Percentiles rank a stretch among this genome's conserved stretches.
Evolutionary conservation across 805 yeast genomes (phyloP).

Genomic region (Wickerhamiella lipophila): DNA sequence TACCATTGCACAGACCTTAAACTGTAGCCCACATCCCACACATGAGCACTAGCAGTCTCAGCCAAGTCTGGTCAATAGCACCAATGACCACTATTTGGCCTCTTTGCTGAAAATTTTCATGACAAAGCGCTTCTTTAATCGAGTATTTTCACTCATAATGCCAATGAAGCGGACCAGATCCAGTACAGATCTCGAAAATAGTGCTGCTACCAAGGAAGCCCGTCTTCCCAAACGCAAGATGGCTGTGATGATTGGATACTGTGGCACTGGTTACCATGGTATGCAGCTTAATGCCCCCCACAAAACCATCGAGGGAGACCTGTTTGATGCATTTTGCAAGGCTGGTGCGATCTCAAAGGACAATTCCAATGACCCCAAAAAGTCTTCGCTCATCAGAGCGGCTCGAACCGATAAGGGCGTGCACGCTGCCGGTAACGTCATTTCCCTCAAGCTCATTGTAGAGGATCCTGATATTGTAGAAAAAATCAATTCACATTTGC

Average conservation of each 20-base stretch:
- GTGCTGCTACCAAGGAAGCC: slow-evolving; percentile 3
- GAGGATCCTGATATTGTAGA: slow-evolving; percentile 65
- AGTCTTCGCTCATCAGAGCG: slow-evolving; percentile 55
- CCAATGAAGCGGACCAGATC: slow-evolving; percentile 3
- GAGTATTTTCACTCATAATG: slow-evolving; percentile 5
- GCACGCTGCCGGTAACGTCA: slow-evolving; percentile 91
- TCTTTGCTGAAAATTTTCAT: not conserved
- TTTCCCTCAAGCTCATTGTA: slow-evolving; percentile 68
- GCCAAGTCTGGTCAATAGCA: too few species aligned
- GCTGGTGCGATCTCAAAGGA: slow-evolving; percentile 84
- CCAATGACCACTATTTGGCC: not conserved
- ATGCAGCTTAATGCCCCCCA: slow-evolving; percentile 87
- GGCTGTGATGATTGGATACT: slow-evolving; percentile 82
- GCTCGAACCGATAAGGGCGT: slow-evolving; percentile 88
- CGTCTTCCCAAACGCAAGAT: slow-evolving; percentile 62
- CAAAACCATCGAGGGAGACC: slow-evolving; percentile 80
- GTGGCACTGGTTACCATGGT: slow-evolving; percentile 94
- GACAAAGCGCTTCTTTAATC: slow-evolving; percentile 3
- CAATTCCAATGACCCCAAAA: slow-evolving; percentile 78
- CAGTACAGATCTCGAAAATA: not conserved
- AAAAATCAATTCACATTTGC: slow-evolving; percentile 62
- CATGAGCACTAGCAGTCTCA: too few species aligned
- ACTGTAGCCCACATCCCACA: too few species aligned
- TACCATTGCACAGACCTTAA: too few species aligned
- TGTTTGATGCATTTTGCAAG: slow-evolving; percentile 66